These are phyloP conservation scores for Syncephalastrum contaminatum DNA, from an alignment of 371 early-diverging fungal species.

Conservation along the genomic window DNA sequence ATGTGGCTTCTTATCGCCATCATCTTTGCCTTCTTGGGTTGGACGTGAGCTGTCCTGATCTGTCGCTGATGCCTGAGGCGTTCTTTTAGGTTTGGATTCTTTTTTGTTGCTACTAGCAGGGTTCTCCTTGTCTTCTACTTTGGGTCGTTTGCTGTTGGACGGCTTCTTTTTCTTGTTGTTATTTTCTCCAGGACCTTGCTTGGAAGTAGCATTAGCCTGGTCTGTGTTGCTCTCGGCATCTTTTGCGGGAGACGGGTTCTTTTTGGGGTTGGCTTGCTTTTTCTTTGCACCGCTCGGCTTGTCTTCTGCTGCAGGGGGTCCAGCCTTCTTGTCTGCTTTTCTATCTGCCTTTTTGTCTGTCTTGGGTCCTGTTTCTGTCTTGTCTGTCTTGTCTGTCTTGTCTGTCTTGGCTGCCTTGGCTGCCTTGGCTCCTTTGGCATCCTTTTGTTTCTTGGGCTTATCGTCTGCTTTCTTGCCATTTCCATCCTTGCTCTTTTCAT, in stretches of 20 bases:
- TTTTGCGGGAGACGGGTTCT: too few species aligned
- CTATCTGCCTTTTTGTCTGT: not conserved
- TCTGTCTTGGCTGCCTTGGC: not conserved
- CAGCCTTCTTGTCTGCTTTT: not conserved
- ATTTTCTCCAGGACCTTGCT: constrained; percentile 36
- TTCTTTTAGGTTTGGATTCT: too few species aligned
- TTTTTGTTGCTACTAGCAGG: too few species aligned
- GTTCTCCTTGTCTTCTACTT: too few species aligned
- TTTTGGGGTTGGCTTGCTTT: too few species aligned
- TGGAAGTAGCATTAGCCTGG: not conserved
- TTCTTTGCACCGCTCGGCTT: too few species aligned
- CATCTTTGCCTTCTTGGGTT: too few species aligned
- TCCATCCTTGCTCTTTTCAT: constrained; percentile 8
- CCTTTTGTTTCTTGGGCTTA: not conserved
- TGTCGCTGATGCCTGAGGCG: too few species aligned
- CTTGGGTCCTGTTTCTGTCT: constrained; percentile 3
- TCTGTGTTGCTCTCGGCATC: too few species aligned
- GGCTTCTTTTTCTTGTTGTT: constrained; percentile 41
- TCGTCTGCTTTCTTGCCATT: not conserved
- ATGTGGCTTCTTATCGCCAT: too few species aligned
- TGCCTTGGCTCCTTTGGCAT: constrained; percentile 17
- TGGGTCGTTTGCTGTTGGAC: constrained; percentile 7
- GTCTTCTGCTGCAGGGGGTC: too few species aligned
- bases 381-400: not conserved
- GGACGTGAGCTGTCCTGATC: too few species aligned